A percentile compares a stretch with the other conserved stretches of the same genome.
Conservation (phyloP, 257 asterid genomes). For the Verbascum thapsus region DNA sequence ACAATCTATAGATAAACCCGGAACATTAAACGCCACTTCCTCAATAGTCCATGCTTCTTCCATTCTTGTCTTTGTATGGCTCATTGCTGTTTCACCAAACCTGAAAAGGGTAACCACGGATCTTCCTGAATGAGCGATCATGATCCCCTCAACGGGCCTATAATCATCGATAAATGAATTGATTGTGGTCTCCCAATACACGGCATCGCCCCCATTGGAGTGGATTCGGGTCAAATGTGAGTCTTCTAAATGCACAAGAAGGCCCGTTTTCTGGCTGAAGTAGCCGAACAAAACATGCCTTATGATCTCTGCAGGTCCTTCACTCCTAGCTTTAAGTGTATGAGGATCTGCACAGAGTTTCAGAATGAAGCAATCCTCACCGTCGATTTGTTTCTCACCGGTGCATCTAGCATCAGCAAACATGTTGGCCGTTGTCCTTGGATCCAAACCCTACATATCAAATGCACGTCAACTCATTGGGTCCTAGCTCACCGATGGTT, state of each 20-base stretch:
- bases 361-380: conserved; percentile 75
- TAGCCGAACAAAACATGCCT: conserved; percentile 72
- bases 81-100: conserved; percentile 78
- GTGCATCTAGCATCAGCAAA: conserved; percentile 66
- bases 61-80: conserved; percentile 78
- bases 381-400: conserved; percentile 68
- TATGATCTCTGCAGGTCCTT: conserved; percentile 73
- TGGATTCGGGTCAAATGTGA: conserved; percentile 75
- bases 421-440: conserved; percentile 72
- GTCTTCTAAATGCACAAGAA: conserved; percentile 77
- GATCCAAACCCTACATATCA: conserved; percentile 67
- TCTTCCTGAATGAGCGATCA: conserved; percentile 77
- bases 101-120: conserved; percentile 72
- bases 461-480: neutral
- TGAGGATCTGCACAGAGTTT: conserved; percentile 67
- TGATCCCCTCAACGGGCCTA: conserved; percentile 70
- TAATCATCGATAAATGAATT: conserved; percentile 70
- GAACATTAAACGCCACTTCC: conserved; percentile 72
- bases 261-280: conserved; percentile 84
- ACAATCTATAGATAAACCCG: conserved; percentile 66
- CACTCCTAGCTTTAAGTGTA: conserved; percentile 75
- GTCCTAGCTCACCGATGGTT: neutral
- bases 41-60: conserved; percentile 76
- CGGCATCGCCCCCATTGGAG: conserved; percentile 64
- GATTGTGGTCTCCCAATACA: conserved; percentile 76